Evolutionary conservation across 2,329 filamentous ascomycete species (phyloP).

Genomic region (Fusarium palustre): DNA sequence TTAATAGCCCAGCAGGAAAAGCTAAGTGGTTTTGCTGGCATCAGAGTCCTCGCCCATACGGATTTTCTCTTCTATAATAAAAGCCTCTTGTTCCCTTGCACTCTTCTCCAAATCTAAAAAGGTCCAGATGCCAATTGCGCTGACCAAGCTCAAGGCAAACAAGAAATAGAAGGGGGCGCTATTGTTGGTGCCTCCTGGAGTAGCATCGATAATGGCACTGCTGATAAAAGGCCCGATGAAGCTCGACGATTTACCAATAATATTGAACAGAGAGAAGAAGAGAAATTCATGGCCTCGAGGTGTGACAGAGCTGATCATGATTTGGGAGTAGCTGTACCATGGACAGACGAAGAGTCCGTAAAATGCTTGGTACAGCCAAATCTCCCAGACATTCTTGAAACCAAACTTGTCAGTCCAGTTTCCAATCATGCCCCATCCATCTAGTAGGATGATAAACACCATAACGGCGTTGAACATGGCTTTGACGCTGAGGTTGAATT

Average conservation of each 20-base stretch:
- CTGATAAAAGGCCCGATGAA: slow-evolving; percentile 78
- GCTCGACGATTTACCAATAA: slow-evolving; percentile 74
- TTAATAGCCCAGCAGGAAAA: fast-evolving
- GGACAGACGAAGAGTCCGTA: slow-evolving; percentile 76
- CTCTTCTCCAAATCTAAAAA: slow-evolving; percentile 72
- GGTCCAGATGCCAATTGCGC: slow-evolving; percentile 63
- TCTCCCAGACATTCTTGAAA: slow-evolving; percentile 60
- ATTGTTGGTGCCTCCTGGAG: slow-evolving; percentile 64
- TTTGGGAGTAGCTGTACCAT: slow-evolving; percentile 78
- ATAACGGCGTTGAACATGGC: slow-evolving; percentile 76
- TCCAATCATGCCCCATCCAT: slow-evolving; percentile 61
- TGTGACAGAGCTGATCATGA: slow-evolving; percentile 77
- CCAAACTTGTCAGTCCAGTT: slow-evolving; percentile 60
- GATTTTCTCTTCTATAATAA: slow-evolving; percentile 56
- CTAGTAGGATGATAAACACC: slow-evolving; percentile 69
- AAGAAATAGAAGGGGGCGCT: slow-evolving; percentile 75
- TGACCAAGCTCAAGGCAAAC: slow-evolving; percentile 67
- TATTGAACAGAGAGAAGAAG: slow-evolving; percentile 76
- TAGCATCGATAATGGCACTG: slow-evolving; percentile 74
- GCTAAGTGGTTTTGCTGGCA: neutral
- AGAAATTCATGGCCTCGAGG: slow-evolving; percentile 76
- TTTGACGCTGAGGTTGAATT: slow-evolving; percentile 70
- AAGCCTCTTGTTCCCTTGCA: slow-evolving; percentile 67
- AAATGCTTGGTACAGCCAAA: slow-evolving; percentile 63
- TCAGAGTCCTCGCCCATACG: slow-evolving; percentile 32